Conservation (phyloP, 176 grass and related monocot species). For the Cenchrus americanus region DNA sequence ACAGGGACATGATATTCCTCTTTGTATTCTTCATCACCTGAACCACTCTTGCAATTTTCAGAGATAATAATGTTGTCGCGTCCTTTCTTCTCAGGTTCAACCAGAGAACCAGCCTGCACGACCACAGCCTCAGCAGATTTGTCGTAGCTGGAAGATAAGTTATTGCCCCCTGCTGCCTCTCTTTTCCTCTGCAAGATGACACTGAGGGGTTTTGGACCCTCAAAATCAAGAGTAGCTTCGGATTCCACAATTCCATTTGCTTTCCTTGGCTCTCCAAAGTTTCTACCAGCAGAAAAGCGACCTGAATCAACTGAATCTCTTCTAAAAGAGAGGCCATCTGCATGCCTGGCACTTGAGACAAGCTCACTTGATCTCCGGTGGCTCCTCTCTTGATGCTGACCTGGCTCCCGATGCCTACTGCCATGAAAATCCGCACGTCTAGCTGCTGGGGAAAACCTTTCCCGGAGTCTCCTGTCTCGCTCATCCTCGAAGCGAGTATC, state of each 20-base stretch:
- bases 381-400: slow-evolving; percentile 45
- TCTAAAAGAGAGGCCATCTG: slow-evolving; percentile 45
- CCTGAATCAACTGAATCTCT: slow-evolving; percentile 45
- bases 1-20: slow-evolving; percentile 54
- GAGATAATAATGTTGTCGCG: slow-evolving; percentile 33
- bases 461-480: slow-evolving; percentile 54
- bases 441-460: slow-evolving; percentile 63
- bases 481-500: slow-evolving; percentile 59
- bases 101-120: slow-evolving; percentile 35
- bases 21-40: slow-evolving; percentile 52
- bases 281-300: slow-evolving; percentile 55
- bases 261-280: slow-evolving; percentile 63
- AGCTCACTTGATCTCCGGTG: slow-evolving; percentile 50
- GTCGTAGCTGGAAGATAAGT: slow-evolving; percentile 42
- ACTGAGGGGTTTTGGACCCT: slow-evolving; percentile 77
- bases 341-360: slow-evolving; percentile 48
- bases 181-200: slow-evolving; percentile 87
- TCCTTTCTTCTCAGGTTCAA: slow-evolving; percentile 49
- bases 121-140: slow-evolving; percentile 32
- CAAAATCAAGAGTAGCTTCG: slow-evolving; percentile 64
- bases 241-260: slow-evolving; percentile 38
- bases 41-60: slow-evolving; percentile 55
- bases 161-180: slow-evolving; percentile 44
- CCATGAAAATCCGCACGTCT: slow-evolving; percentile 44
- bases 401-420: slow-evolving; percentile 43